Conservation (phyloP, 2,329 filamentous ascomycete genomes). For the Pestalotiopsis sp. region DNA sequence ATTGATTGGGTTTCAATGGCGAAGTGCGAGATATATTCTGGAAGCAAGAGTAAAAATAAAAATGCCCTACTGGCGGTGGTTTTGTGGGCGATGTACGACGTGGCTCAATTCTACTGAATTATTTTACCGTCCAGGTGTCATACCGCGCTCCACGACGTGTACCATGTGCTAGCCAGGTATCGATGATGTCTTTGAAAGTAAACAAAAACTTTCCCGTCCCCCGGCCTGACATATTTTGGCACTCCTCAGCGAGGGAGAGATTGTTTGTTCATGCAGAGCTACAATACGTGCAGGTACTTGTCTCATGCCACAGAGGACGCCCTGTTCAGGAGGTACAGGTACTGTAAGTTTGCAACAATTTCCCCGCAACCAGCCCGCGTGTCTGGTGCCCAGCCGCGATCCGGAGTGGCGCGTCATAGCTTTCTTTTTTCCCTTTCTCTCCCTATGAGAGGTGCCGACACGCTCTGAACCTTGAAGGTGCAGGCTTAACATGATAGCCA, state of each 20-base stretch:
- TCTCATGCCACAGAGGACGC: background rate
- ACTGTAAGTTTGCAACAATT: background rate
- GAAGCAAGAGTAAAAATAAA: background rate
- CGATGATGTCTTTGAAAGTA: conserved; percentile 10
- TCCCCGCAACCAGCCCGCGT: background rate
- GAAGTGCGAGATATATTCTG: background rate
- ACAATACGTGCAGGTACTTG: background rate
- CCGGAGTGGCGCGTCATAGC: background rate
- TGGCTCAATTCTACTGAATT: background rate
- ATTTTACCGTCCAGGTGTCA: background rate
- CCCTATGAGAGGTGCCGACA: background rate
- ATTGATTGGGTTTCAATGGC: background rate
- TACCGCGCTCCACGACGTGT: background rate
- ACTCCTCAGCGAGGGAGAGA: background rate
- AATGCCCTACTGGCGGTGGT: background rate
- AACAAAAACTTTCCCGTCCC: conserved; percentile 7
- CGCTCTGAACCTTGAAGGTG: background rate
- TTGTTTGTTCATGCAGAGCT: conserved; percentile 20
- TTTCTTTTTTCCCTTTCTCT: background rate
- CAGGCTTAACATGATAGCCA: background rate
- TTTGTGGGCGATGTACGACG: background rate
- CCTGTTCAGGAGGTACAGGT: background rate
- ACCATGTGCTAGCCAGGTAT: background rate
- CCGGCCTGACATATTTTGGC: background rate
- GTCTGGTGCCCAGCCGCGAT: background rate